A percentile compares a stretch with the other conserved stretches of the same genome.
These are phyloP conservation scores for Ustilago tritici DNA, from an alignment of 1,284 basidiomycete genomes.

Conservation along the genomic window DNA sequence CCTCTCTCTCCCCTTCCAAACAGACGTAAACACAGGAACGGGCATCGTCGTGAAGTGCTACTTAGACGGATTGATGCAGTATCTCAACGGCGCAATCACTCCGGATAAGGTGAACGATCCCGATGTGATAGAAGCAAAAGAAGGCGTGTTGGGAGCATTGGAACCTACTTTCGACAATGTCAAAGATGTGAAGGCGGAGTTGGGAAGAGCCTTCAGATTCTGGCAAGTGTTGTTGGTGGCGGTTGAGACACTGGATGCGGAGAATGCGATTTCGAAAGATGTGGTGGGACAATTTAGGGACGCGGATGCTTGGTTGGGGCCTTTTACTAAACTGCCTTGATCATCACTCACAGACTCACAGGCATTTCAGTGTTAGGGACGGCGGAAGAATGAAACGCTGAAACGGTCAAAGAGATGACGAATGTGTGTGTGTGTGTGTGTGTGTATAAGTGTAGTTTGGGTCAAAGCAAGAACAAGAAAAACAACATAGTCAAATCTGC, in stretches of 20 bases:
- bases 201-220: constrained; percentile 95
- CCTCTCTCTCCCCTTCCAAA: constrained; percentile 80
- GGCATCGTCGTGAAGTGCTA: constrained; percentile 91
- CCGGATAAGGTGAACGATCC: constrained; percentile 75
- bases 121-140: constrained; percentile 84
- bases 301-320: constrained; percentile 90
- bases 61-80: constrained; percentile 85
- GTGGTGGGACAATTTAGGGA: constrained; percentile 93
- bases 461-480: too few species aligned
- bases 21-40: constrained; percentile 96
- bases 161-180: constrained; percentile 93
- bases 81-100: constrained; percentile 75
- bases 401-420: too few species aligned
- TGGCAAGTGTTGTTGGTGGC: constrained; percentile 93
- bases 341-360: not conserved
- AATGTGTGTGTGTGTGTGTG: too few species aligned
- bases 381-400: too few species aligned
- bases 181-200: constrained; percentile 85
- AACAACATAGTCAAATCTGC: too few species aligned
- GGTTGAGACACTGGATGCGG: constrained; percentile 82
- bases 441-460: too few species aligned
- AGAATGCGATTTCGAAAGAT: constrained; percentile 78
- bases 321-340: constrained; percentile 51
- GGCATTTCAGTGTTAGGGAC: not conserved
- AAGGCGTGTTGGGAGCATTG: constrained; percentile 87